Percentiles rank a stretch among this genome's conserved stretches.
phyloP scores from a whole-genome alignment of 2,329 filamentous ascomycete species.

The Stromatinia cepivora region DNA sequence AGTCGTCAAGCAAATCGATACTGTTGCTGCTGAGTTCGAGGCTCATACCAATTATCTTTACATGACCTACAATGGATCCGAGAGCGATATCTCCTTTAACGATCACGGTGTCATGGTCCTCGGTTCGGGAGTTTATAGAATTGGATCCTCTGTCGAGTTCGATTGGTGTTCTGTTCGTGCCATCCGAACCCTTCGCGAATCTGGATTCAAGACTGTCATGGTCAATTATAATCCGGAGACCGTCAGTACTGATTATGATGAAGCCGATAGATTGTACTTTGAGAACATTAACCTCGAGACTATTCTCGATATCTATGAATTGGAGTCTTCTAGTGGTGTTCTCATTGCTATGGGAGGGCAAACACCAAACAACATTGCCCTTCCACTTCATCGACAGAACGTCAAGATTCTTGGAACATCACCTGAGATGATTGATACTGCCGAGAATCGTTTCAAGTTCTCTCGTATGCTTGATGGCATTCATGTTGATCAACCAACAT shows the following conservation, averaged over 20 bases:
- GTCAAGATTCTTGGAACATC: constrained; percentile 91
- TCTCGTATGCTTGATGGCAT: constrained; percentile 96
- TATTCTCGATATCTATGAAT: constrained; percentile 98
- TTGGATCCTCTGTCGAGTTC: constrained; percentile 96
- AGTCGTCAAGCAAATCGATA: constrained; percentile 99
- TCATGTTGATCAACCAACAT: constrained; percentile 93
- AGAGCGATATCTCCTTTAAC: constrained; percentile 91
- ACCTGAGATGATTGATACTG: constrained; percentile 93
- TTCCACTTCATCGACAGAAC: constrained; percentile 87
- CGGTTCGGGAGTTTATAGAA: constrained; percentile 94
- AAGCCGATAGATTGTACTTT: constrained; percentile 90
- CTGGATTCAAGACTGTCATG: constrained; percentile 97
- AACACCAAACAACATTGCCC: constrained; percentile 94
- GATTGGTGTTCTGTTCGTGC: constrained; percentile 97
- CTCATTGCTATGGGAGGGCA: constrained; percentile 96
- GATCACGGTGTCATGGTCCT: constrained; percentile 89
- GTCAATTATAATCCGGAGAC: constrained; percentile 75
- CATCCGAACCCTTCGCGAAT: constrained; percentile 75
- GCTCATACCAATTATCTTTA: constrained; percentile 91
- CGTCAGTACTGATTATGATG: constrained; percentile 79
- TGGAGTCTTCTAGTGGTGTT: constrained; percentile 80
- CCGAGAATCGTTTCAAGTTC: constrained; percentile 97
- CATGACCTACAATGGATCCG: constrained; percentile 95
- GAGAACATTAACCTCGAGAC: constrained; percentile 96
- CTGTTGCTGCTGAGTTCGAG: constrained; percentile 93